Evolutionary conservation across 2,329 filamentous ascomycete species (phyloP), one percentile per base, ranked within the genome.

Genomic region (Clonostachys byssicola): DNA sequence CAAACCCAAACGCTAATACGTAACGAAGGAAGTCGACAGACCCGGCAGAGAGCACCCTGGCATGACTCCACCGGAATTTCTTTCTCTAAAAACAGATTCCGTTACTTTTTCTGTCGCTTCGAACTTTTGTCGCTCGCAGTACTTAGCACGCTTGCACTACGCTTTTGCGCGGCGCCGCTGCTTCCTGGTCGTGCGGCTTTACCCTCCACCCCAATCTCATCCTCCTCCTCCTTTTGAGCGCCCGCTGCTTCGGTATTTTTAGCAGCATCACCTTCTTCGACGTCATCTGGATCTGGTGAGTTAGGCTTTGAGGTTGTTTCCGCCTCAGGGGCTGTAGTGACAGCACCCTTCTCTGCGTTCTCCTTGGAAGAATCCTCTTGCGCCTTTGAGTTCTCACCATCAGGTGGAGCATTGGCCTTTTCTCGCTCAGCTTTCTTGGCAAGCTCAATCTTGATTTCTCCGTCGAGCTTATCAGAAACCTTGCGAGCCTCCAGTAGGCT

Each of bases 81-180:
- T 30, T 8, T 30, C 23, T 10, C 23, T 5, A 30, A 30, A 30
- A 30, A 10, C 23, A 39, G 14, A 39, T 39, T 8, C 14, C 7
- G 12, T 12, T 62, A 76, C 57, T 80, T 82, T 68, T 78, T 81
- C 55, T 76, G 74, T 50, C 78, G 70, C 62, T 83, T 83, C 5
- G 66, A 58, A 54, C 75, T 80, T 65, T 80, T 81, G 50, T 89
- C 85, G 61, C 86, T 90, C 6, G 71, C 70, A 14, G 75, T 72
- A 62, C 88, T 92, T 46, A 95, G 64, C 34, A 91, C 88, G 63
- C 89, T 95, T 2, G 89, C 89, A 61, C 89, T 94, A 49, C 90
- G 80, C 71, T 95, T 95, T 53, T 87, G 85, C 1, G 67, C 56
- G 9, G 61, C 63, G 40, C 67, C 60, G 51, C 71, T 72, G 51